phyloP scores from a whole-genome alignment of 2,329 filamentous ascomycete genomes.

The Diaporthe citrichinensis region DNA sequence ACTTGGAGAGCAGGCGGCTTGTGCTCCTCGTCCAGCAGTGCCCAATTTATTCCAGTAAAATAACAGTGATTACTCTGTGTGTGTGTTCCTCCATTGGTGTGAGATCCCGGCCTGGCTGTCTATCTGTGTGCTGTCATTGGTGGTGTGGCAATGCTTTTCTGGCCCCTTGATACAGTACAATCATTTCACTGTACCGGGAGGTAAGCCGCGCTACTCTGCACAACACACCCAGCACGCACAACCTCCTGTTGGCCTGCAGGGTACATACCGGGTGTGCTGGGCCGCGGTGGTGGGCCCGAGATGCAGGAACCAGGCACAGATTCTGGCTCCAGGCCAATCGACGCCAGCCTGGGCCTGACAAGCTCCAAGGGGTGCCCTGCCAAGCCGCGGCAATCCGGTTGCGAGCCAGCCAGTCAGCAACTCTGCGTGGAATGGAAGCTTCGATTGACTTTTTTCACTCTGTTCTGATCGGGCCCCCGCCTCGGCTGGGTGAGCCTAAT shows the following conservation, averaged over 20 bases:
- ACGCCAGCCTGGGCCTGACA: constrained; percentile 3
- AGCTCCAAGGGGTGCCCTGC: constrained; percentile 24
- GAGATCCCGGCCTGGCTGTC: constrained; percentile 5
- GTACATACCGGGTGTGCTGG: neutral
- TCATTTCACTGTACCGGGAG: constrained; percentile 10
- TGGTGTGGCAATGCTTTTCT: constrained; percentile 9
- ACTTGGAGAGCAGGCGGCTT: neutral
- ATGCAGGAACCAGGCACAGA: constrained; percentile 40
- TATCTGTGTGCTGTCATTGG: constrained; percentile 11
- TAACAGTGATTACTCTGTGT: neutral
- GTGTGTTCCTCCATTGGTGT: neutral
- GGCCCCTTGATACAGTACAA: constrained; percentile 21
- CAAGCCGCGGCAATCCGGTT: constrained; percentile 17
- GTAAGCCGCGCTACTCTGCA: constrained; percentile 21
- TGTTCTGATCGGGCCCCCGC: neutral
- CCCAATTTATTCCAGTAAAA: constrained; percentile 3
- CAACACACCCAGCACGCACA: neutral
- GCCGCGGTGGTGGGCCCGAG: constrained; percentile 4
- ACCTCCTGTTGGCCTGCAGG: neutral
- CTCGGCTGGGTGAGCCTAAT: neutral
- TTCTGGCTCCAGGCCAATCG: constrained; percentile 23
- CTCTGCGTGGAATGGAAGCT: neutral
- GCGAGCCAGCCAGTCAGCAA: neutral
- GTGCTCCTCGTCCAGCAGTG: neutral
- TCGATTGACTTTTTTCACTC: constrained; percentile 1